phyloP scores from a whole-genome alignment of 306 rosid species.

The Spatholobus suberectus region DNA sequence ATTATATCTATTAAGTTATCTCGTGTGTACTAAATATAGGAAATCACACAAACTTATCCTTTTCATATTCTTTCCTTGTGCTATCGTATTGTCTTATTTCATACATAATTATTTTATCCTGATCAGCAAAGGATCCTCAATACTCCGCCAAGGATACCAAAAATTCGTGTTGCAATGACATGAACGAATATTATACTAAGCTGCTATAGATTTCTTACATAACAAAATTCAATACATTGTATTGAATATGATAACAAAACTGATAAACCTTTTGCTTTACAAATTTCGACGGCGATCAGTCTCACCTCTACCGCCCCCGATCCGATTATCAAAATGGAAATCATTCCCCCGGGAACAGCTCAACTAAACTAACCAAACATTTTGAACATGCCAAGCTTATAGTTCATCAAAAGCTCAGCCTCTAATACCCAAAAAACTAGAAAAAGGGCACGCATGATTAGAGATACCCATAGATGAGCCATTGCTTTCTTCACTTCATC shows the following conservation, averaged over 20 bases:
- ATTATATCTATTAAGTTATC: no score
- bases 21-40: not conserved
- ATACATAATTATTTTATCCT: no score
- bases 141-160: not conserved
- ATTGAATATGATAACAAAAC: not conserved
- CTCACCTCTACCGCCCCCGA: not conserved
- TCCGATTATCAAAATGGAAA: not conserved
- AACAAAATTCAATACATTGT: not conserved
- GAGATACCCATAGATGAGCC: not conserved
- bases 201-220: not conserved
- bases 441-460: not conserved
- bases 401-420: not conserved
- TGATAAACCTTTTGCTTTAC: constrained; percentile 1
- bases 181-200: not conserved
- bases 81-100: not conserved
- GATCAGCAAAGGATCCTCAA: no score
- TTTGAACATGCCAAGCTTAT: not conserved
- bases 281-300: not conserved
- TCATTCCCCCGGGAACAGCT: constrained; percentile 18
- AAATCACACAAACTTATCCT: not conserved
- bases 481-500: not conserved
- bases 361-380: not conserved
- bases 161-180: not conserved
- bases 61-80: not conserved
- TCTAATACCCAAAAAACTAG: not conserved